These are phyloP conservation scores for Xylaria nigripes DNA, from an alignment of 495 filamentous ascomycete genomes.

Conservation along the genomic window DNA sequence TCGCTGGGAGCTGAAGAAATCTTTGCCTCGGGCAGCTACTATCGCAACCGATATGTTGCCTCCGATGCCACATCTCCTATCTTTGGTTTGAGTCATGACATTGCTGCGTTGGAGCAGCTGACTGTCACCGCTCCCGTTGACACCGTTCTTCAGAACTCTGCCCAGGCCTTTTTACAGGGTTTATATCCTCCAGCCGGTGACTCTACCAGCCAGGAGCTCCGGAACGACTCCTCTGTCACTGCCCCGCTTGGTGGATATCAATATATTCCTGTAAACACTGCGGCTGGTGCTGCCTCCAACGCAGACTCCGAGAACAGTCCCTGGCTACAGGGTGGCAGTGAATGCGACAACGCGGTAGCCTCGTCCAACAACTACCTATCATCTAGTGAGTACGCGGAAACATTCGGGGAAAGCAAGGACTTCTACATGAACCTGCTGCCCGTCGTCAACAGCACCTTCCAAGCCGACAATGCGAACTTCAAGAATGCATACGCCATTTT, in stretches of 20 bases:
- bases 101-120: slow-evolving; percentile 51
- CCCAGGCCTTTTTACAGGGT: slow-evolving; percentile 70
- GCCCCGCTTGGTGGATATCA: slow-evolving; percentile 67
- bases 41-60: slow-evolving; percentile 51
- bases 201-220: slow-evolving; percentile 41
- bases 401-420: slow-evolving; percentile 43
- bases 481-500: slow-evolving; percentile 70
- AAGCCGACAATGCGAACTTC: slow-evolving; percentile 45
- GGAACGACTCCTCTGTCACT: slow-evolving; percentile 50
- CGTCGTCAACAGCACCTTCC: slow-evolving; percentile 53
- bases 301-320: slow-evolving; percentile 51
- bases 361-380: slow-evolving; percentile 67
- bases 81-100: slow-evolving; percentile 45
- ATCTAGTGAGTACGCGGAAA: slow-evolving; percentile 48
- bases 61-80: slow-evolving; percentile 32
- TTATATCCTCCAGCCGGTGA: slow-evolving; percentile 65
- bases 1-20: slow-evolving; percentile 60
- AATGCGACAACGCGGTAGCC: slow-evolving; percentile 52
- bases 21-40: slow-evolving; percentile 52
- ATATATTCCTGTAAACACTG: slow-evolving; percentile 54
- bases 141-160: slow-evolving; percentile 58
- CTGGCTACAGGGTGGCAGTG: slow-evolving; percentile 50
- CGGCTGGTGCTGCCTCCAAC: slow-evolving; percentile 41
- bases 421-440: slow-evolving; percentile 60
- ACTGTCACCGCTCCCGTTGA: slow-evolving; percentile 51